Evolutionary conservation across 192 early-diverging fungal genomes (phyloP), one percentile per base, ranked within the genome.

Genomic region (Rhizoclosmatium sp.): DNA sequence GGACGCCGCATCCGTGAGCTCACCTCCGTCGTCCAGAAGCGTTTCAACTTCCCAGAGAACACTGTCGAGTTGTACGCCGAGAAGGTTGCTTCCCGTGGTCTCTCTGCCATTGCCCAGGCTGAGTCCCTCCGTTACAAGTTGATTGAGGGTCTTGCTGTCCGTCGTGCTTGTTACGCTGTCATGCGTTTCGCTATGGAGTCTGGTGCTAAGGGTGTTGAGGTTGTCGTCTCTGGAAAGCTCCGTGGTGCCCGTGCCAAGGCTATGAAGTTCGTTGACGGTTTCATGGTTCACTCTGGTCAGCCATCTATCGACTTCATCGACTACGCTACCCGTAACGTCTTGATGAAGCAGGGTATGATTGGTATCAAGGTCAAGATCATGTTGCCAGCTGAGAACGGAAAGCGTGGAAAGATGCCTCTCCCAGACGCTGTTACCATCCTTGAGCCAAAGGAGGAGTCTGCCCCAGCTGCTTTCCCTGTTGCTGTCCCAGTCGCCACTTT

Each of bases 341-440:
- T 97, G 78, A 92, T 99, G 85, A 93, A 96, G 83, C 98, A 99
- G 88, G 98, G 98, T 91, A 97, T 99, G 71, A 88, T 99, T 69
- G 98, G 98, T 88, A 94, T 99, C 92, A 97, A 97, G 93, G 98
- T 99, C 87, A 99, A 99, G 95, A 99, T 99, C 83, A 99, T 99
- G 97, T 91, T 95, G 78, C 94, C 94, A 71, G 92, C 86, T 83
- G 98, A 99, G 87, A 93, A 90, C 79, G 98, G 98, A 82, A 95
- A 92, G 83, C 81, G 89, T 75, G 98, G 98, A 77, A 97, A 95
- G 92, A 95, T 90, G 82, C 92, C 96, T 78, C 92, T 99, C 77
- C 98, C 98, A 84, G 97, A 98, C 85, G 86, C 91, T 70, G 95
- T 99, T 84, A 97, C 93, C 87, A 97, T 99, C 84, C 86, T 96